Evolutionary conservation across 257 asterid species (phyloP).

Genomic region (Schizonepeta tenuifolia): DNA sequence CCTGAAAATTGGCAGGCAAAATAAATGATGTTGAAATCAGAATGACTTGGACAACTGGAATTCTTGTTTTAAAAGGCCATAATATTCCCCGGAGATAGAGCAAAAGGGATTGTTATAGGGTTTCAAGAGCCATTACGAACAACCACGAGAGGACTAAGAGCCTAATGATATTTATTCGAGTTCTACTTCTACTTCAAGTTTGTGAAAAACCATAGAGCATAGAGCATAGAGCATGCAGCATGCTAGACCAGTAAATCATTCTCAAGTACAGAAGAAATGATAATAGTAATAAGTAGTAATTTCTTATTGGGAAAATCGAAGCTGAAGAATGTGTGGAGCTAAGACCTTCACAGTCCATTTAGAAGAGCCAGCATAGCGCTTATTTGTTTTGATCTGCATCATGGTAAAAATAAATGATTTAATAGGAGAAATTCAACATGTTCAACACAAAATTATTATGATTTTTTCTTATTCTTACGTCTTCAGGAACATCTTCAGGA

Average conservation of each 20-base stretch:
- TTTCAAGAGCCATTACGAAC: conserved; percentile 4
- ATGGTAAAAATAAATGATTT: conserved; percentile 16
- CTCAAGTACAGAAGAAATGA: neutral
- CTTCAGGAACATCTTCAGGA: conserved; percentile 98
- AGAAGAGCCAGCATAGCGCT: conserved; percentile 85
- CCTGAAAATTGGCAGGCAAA: neutral
- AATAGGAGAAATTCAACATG: neutral
- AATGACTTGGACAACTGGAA: conserved; percentile 4
- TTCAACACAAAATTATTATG: neutral
- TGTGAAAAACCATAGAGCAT: neutral
- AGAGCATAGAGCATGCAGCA: neutral
- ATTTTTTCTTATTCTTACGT: conserved; percentile 46
- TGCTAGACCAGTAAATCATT: neutral
- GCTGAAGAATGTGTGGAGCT: neutral
- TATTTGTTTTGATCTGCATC: conserved; percentile 80
- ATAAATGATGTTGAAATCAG: conserved; percentile 3
- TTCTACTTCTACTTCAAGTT: neutral
- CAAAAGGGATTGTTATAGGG: neutral
- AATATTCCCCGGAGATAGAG: conserved; percentile 4
- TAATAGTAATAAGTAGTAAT: neutral
- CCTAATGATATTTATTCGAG: neutral
- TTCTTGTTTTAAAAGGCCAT: neutral
- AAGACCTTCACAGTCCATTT: conserved; percentile 97
- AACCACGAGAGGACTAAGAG: neutral
- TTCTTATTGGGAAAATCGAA: neutral